A percentile compares a stretch with the other conserved stretches of the same genome.
phyloP scores from a whole-genome alignment of 495 filamentous ascomycete genomes.

The Penicillium ochrochloron region DNA sequence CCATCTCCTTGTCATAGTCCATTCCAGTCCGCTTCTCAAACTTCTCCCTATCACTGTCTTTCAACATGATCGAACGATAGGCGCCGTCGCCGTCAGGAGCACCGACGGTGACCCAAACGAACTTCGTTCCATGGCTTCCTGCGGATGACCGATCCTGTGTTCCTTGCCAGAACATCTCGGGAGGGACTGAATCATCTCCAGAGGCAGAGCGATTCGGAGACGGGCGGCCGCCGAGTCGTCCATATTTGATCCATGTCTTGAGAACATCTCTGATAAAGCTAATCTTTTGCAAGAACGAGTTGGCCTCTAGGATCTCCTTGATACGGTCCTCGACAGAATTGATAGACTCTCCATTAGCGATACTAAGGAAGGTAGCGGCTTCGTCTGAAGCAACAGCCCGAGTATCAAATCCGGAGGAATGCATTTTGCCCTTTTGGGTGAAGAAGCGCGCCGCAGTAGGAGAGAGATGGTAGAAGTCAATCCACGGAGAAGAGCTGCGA shows the following conservation, averaged over 20 bases:
- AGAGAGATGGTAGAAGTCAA: slow-evolving; percentile 85
- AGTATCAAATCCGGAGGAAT: slow-evolving; percentile 52
- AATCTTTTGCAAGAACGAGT: slow-evolving; percentile 79
- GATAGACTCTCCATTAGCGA: slow-evolving; percentile 55
- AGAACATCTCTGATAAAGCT: slow-evolving; percentile 72
- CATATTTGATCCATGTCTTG: slow-evolving; percentile 72
- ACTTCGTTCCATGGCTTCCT: slow-evolving; percentile 65
- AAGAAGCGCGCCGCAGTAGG: slow-evolving; percentile 68
- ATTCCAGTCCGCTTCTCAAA: slow-evolving; percentile 22
- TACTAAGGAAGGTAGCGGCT: slow-evolving; percentile 65
- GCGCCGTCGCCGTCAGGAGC: slow-evolving; percentile 72
- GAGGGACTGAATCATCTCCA: slow-evolving; percentile 48
- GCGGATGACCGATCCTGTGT: slow-evolving; percentile 55
- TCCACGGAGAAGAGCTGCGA: slow-evolving; percentile 58
- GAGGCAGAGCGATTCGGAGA: slow-evolving; percentile 9
- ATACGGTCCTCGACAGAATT: slow-evolving; percentile 59
- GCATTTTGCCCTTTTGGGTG: slow-evolving; percentile 62
- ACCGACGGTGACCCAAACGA: slow-evolving; percentile 85
- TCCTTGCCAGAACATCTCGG: slow-evolving; percentile 69
- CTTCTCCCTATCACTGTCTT: slow-evolving; percentile 26
- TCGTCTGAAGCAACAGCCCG: slow-evolving; percentile 62
- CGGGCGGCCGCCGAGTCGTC: slow-evolving; percentile 64
- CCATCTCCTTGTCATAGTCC: slow-evolving; percentile 39
- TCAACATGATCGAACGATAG: slow-evolving; percentile 50
- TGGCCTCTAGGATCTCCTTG: slow-evolving; percentile 70